Percentiles rank a stretch among this genome's conserved stretches.
phyloP scores from a whole-genome alignment of 345 rosid species.

The Eucalyptus polybractea region DNA sequence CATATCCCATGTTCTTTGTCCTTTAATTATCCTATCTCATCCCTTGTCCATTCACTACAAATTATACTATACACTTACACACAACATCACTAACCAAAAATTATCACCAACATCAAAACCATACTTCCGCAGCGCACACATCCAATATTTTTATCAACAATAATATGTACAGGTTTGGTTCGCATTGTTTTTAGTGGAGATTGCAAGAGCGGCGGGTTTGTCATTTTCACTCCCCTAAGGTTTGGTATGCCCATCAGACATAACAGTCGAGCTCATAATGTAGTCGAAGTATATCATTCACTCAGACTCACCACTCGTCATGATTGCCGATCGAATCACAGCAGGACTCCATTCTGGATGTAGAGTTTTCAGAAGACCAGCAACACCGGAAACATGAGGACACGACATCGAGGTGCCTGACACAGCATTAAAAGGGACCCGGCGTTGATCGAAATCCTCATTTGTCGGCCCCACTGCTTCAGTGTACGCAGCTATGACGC shows the following conservation, averaged over 20 bases:
- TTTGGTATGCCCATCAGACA: not conserved
- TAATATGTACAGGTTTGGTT: not conserved
- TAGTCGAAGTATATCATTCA: not conserved
- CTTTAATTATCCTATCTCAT: too few relatives aligned
- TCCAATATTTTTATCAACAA: too few relatives aligned
- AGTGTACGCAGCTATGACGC: constrained; percentile 69
- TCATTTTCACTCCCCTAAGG: not conserved
- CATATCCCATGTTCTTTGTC: too few relatives aligned
- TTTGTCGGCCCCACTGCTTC: constrained; percentile 48
- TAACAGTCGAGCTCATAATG: not conserved
- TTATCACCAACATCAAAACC: too few relatives aligned
- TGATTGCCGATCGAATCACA: constrained; percentile 70
- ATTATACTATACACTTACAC: too few relatives aligned
- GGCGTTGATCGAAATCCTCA: constrained; percentile 36
- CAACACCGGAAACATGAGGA: constrained; percentile 78
- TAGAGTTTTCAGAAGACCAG: constrained; percentile 61
- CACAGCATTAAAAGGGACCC: constrained; percentile 32
- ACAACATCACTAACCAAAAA: too few relatives aligned
- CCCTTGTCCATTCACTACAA: too few relatives aligned
- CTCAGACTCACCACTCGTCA: constrained; percentile 47
- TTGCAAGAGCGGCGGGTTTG: not conserved
- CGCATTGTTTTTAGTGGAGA: not conserved
- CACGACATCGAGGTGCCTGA: constrained; percentile 95
- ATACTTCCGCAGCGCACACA: too few relatives aligned
- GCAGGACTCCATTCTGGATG: constrained; percentile 81